Percentiles rank a stretch among this genome's conserved stretches.
phyloP scores from a whole-genome alignment of 1,139 yeast genomes.

The Blastobotrys ciferrii region DNA sequence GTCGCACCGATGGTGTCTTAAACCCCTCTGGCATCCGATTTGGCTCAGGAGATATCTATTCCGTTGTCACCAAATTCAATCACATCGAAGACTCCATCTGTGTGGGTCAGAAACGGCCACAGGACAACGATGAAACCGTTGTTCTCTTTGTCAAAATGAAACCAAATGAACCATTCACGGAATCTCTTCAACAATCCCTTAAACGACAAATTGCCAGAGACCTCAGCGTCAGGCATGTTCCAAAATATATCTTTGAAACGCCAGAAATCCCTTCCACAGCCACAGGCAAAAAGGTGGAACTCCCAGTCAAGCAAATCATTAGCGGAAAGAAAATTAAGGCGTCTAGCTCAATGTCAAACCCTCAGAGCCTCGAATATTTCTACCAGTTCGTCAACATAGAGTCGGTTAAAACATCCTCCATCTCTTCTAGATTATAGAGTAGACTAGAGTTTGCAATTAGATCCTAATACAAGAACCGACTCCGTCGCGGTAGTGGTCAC shows the following conservation, averaged over 20 bases:
- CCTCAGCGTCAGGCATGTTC: slow-evolving; percentile 4
- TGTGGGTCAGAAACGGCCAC: slow-evolving; percentile 3
- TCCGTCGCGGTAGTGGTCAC: no score
- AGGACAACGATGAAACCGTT: slow-evolving; percentile 1
- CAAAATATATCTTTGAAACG: slow-evolving; percentile 5
- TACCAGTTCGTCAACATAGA: slow-evolving; percentile 5
- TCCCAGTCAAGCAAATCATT: slow-evolving; percentile 5
- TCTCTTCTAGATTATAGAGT: not conserved
- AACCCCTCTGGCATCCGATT: slow-evolving; percentile 8
- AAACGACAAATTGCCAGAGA: slow-evolving; percentile 1
- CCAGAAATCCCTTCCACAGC: slow-evolving; percentile 4
- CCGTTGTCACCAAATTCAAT: not conserved
- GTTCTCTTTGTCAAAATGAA: slow-evolving; percentile 7
- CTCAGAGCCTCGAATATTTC: slow-evolving; percentile 4
- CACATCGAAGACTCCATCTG: slow-evolving; percentile 3
- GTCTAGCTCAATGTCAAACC: slow-evolving; percentile 6
- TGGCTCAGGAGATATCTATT: slow-evolving; percentile 5
- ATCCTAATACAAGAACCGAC: no score
- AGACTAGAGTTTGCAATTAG: not conserved
- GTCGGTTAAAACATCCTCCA: not conserved
- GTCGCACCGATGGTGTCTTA: slow-evolving; percentile 3
- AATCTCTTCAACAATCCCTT: not conserved
- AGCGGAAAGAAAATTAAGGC: slow-evolving; percentile 5
- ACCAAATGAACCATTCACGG: not conserved
- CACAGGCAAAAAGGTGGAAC: slow-evolving; percentile 7